Evolutionary conservation across 108 stramenopile genomes (phyloP), one percentile per base, ranked within the genome.

Genomic region (Nitzschia sp.): DNA sequence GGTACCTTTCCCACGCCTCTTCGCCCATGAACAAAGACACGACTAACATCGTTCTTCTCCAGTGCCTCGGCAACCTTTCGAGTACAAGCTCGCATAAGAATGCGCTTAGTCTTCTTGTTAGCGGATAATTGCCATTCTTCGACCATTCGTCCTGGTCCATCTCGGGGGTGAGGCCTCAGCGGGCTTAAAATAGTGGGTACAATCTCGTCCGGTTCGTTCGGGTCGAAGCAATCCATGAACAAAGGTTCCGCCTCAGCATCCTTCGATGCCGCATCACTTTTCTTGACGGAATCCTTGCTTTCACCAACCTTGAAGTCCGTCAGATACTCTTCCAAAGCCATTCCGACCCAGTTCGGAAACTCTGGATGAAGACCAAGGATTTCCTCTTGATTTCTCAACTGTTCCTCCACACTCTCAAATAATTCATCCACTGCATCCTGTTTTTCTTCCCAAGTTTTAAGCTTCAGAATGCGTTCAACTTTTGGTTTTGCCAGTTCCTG

Each of bases 91-190:
- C 91, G 77, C 29, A 93, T 57, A 76, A 93, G 77, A 16, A 93
- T 93, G 16, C 91, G 71, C 62, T 89, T 88, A 3, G 88, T 85
- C 46, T 75, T 66, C 31, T 85, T 76, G 58, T 88, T 76, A 9
- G 88, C 86, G 2, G 87, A 59, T 22, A 93, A 66, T 57, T 88
- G 81, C 92, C 92, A 93, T 62, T 90, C 89, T 58, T 93, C 92
- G 15, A 93, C 82, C 92, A 93, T 93, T 31, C 84, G 71, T n/a
- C 88, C 88, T 5, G 76, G 60, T 1, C 67, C 85, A 28, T 82
- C 87, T 38, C 75, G 64, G 23, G 75, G 73, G 75, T 85, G 84
- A 23, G 82, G 74, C 46, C 72, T 66, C 6, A 90, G 73, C 9
- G 92, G 89, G 41, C 72, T 69, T 38, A 93, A 45, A 53, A 88